Evolutionary conservation across 2,329 filamentous ascomycete species (phyloP).

Genomic region (Stenocarpella maydis): DNA sequence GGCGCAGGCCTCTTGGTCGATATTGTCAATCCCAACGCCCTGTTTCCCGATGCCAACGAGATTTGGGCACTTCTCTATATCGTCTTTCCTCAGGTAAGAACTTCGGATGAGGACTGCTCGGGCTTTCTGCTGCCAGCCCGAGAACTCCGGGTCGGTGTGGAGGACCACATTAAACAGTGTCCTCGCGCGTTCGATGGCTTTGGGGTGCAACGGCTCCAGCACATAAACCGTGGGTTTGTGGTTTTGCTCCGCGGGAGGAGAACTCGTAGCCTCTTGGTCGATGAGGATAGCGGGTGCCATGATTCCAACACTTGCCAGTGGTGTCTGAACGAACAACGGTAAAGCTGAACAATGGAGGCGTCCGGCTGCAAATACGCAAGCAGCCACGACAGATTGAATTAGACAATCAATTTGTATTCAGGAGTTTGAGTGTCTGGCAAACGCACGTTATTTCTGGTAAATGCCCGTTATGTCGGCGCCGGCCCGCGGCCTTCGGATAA

Average conservation of each 20-base stretch:
- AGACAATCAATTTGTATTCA: neutral
- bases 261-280: neutral
- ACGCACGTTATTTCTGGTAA: too few species aligned
- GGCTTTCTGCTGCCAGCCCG: neutral
- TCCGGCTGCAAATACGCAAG: neutral
- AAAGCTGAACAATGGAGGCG: neutral
- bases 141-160: neutral
- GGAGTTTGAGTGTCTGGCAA: too few species aligned
- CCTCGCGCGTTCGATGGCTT: neutral
- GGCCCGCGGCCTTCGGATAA: neutral
- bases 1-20: constrained; percentile 41
- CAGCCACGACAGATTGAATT: too few species aligned
- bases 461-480: neutral
- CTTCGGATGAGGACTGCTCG: neutral
- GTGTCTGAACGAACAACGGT: too few species aligned
- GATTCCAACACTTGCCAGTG: too few species aligned
- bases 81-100: neutral
- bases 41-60: constrained; percentile 42
- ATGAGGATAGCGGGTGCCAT: constrained; percentile 4
- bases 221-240: neutral
- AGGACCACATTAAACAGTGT: constrained; percentile 11
- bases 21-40: constrained; percentile 43
- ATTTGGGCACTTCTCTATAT: neutral
- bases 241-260: neutral
- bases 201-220: neutral